A percentile compares a stretch with the other conserved stretches of the same genome.
Conservation (phyloP, 2,329 filamentous ascomycete species). For the Pyrenophora seminiperda region DNA sequence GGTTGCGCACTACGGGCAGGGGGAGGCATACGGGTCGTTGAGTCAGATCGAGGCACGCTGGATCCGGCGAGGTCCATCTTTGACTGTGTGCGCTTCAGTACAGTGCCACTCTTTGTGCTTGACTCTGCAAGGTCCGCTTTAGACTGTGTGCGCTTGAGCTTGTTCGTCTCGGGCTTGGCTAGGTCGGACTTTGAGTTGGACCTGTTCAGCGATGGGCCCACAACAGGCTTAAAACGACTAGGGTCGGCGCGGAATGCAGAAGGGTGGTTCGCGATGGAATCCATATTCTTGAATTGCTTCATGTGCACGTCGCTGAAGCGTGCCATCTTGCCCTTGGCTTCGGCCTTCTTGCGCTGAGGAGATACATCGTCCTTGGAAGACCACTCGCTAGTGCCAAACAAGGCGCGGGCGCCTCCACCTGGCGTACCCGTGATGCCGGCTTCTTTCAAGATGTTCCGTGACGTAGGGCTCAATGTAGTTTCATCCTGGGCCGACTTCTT, state of each 20-base stretch:
- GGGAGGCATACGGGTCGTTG: slow-evolving; percentile 37
- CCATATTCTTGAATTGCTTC: slow-evolving; percentile 95
- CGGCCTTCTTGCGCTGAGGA: slow-evolving; percentile 72
- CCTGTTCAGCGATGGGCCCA: slow-evolving; percentile 35
- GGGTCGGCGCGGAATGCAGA: slow-evolving; percentile 73
- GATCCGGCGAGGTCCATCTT: slow-evolving; percentile 66
- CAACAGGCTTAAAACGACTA: slow-evolving; percentile 57
- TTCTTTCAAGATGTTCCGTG: slow-evolving; percentile 65
- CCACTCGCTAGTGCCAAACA: slow-evolving; percentile 44
- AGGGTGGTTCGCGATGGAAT: slow-evolving; percentile 86
- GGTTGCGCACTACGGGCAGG: slow-evolving; percentile 32
- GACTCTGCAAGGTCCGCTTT: slow-evolving; percentile 70
- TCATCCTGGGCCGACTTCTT: slow-evolving; percentile 70
- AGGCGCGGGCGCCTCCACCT: slow-evolving; percentile 48
- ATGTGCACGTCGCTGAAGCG: slow-evolving; percentile 86
- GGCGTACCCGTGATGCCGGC: slow-evolving; percentile 65
- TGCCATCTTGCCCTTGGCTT: slow-evolving; percentile 75
- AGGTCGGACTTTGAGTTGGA: slow-evolving; percentile 54
- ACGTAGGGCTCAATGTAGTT: slow-evolving; percentile 58
- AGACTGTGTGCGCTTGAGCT: slow-evolving; percentile 59
- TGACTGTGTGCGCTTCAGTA: slow-evolving; percentile 55
- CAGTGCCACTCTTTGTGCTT: slow-evolving; percentile 49
- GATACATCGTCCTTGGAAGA: slow-evolving; percentile 48
- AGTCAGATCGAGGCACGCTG: slow-evolving; percentile 45
- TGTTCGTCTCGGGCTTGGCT: slow-evolving; percentile 46